phyloP scores from a whole-genome alignment of 228 moss, liverwort and hornwort genomes.

The Sphagnum fallax region DNA sequence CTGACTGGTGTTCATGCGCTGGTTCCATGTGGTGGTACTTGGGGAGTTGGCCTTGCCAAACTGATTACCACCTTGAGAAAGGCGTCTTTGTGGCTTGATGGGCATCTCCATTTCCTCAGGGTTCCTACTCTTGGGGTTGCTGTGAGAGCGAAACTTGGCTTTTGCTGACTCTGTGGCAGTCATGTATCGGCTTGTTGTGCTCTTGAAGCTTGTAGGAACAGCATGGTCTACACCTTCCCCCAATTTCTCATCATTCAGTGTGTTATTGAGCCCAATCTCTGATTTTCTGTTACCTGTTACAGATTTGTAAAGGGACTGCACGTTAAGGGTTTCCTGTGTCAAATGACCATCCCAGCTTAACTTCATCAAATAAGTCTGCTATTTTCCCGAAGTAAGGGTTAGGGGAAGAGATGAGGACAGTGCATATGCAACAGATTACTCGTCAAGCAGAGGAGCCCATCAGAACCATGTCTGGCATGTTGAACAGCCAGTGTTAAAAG shows the following conservation, averaged over 20 bases:
- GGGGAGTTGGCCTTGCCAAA: constrained; percentile 33
- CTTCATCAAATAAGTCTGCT: no score
- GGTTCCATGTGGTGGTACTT: constrained; percentile 25
- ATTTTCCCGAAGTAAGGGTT: no score
- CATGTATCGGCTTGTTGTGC: constrained; percentile 45
- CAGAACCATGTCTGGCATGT: no score
- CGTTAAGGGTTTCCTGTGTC: no score
- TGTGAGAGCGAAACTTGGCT: constrained; percentile 32
- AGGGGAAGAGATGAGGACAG: no score
- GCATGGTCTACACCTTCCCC: constrained; percentile 24
- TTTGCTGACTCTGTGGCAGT: constrained; percentile 51
- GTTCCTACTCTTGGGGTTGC: constrained; percentile 27
- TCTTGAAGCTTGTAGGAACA: constrained; percentile 26
- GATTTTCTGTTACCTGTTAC: constrained; percentile 27
- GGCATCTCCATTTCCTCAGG: constrained; percentile 42
- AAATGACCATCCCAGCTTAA: no score
- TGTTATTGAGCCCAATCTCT: constrained; percentile 17
- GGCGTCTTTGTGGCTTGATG: constrained; percentile 48
- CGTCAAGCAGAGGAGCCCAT: no score
- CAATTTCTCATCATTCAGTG: constrained; percentile 17
- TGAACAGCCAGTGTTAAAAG: no score
- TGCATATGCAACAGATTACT: no score
- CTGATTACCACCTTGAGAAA: constrained; percentile 33
- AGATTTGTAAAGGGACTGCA: no score
- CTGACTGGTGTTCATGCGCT: constrained; percentile 15